phyloP scores from a whole-genome alignment of 2,329 filamentous ascomycete species.

The Paraphaeosphaeria sporulosa region DNA sequence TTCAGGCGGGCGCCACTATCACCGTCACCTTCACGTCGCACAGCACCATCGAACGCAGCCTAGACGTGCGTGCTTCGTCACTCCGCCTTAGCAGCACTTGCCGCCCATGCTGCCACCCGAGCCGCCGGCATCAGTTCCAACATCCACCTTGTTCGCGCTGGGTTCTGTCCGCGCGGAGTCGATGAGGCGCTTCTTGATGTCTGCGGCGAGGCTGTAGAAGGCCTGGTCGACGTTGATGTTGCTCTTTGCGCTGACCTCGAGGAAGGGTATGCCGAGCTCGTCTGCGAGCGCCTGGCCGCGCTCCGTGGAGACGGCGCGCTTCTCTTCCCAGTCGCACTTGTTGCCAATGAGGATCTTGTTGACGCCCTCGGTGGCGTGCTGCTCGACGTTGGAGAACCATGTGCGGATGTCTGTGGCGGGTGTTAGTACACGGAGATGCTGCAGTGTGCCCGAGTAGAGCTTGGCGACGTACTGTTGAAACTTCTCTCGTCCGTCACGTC shows the following conservation, averaged over 20 bases:
- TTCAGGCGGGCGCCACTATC: neutral
- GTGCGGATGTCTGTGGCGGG: constrained; percentile 83
- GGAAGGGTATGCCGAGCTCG: constrained; percentile 96
- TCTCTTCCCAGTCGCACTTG: constrained; percentile 99
- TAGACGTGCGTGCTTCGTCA: neutral
- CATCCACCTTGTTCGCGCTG: constrained; percentile 40
- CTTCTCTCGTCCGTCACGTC: constrained; percentile 97
- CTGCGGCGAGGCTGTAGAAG: constrained; percentile 91
- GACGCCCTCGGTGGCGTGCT: constrained; percentile 97
- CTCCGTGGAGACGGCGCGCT: constrained; percentile 91
- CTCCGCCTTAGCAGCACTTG: constrained; percentile 47
- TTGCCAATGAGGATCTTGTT: constrained; percentile 99
- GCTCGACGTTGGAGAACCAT: constrained; percentile 99
- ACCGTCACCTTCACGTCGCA: neutral
- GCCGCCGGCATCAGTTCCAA: constrained; percentile 34
- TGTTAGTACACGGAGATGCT: constrained; percentile 22
- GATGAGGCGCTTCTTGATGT: constrained; percentile 98
- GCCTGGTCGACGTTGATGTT: constrained; percentile 99
- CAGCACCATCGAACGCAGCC: neutral
- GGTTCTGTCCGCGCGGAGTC: constrained; percentile 82
- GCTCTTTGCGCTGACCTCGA: constrained; percentile 97
- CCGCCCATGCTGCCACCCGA: constrained; percentile 44
- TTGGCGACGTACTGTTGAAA: constrained; percentile 79
- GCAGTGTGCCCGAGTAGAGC: neutral
- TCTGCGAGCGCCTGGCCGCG: constrained; percentile 92